phyloP scores from a whole-genome alignment of 768 basidiomycete species.

The Leccinum fibrillosum region DNA sequence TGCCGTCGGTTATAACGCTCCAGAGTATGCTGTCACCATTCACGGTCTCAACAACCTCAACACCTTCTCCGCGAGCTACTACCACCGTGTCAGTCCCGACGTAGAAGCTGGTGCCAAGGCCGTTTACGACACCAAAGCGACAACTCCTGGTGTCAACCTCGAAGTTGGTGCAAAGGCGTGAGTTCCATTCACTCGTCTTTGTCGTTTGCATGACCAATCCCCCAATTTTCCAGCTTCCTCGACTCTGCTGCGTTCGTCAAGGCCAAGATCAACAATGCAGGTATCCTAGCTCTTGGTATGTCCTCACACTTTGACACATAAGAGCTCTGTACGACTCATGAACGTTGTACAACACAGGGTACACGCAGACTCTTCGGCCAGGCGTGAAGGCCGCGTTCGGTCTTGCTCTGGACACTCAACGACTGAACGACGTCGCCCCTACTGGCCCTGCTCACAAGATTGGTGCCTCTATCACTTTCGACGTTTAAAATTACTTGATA shows the following conservation, averaged over 20 bases:
- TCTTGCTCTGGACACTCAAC: conserved; percentile 92
- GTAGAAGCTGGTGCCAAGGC: conserved; percentile 97
- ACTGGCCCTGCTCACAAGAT: conserved; percentile 79
- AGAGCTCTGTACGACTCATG: conserved; percentile 8
- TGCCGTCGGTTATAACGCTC: conserved; percentile 92
- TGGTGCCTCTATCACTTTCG: conserved; percentile 72
- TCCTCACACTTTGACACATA: not conserved
- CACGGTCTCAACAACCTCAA: conserved; percentile 95
- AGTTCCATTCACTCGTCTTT: conserved; percentile 30
- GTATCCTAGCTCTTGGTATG: conserved; percentile 81
- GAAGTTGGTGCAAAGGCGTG: conserved; percentile 96
- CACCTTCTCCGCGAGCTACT: conserved; percentile 94
- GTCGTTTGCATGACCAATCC: not conserved
- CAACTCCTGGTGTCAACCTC: conserved; percentile 79
- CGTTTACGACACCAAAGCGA: conserved; percentile 90
- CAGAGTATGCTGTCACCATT: conserved; percentile 91
- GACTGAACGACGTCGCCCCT: conserved; percentile 70
- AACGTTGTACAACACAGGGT: conserved; percentile 43
- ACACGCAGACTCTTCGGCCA: conserved; percentile 91
- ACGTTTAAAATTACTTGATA: conserved; percentile 46
- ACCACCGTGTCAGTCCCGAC: conserved; percentile 90
- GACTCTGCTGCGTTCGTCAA: conserved; percentile 92
- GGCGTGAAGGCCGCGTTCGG: conserved; percentile 93
- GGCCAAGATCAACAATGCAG: conserved; percentile 97
- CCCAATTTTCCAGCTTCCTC: conserved; percentile 52